A percentile compares a stretch with the other conserved stretches of the same genome.
Evolutionary conservation across 2,329 filamentous ascomycete species (phyloP).

Genomic region (Cercospora sp.): DNA sequence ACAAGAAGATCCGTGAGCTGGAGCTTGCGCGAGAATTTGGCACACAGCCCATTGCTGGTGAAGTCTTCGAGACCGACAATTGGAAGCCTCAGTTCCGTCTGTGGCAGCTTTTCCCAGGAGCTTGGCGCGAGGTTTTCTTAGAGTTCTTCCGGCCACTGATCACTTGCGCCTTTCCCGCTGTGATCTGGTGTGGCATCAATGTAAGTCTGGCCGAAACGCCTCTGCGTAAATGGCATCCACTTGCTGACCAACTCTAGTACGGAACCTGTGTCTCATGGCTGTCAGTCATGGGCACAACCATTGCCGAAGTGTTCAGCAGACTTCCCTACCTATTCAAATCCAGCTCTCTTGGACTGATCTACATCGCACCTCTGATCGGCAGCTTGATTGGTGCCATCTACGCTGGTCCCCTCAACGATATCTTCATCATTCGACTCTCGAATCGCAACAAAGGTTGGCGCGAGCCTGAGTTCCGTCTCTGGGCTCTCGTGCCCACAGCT

Average conservation of each 20-base stretch:
- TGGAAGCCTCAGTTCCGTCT: background rate
- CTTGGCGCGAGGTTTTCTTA: background rate
- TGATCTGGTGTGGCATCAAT: slow-evolving; percentile 23
- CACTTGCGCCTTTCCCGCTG: slow-evolving; percentile 10
- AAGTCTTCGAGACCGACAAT: background rate
- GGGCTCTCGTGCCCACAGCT: slow-evolving; percentile 43
- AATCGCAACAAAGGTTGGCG: slow-evolving; percentile 42
- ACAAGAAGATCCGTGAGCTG: background rate
- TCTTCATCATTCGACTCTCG: slow-evolving; percentile 38
- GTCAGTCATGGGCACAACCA: slow-evolving; percentile 42
- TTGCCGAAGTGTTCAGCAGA: slow-evolving; percentile 40
- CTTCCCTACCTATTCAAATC: slow-evolving; percentile 40
- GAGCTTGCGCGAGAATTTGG: background rate
- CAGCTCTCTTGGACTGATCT: slow-evolving; percentile 41
- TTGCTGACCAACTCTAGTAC: slow-evolving; percentile 39
- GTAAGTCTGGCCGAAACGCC: slow-evolving; percentile 29
- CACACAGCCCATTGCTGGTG: background rate
- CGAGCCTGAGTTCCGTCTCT: slow-evolving; percentile 45
- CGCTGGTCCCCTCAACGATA: slow-evolving; percentile 39
- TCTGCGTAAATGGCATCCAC: slow-evolving; percentile 18
- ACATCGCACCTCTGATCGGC: slow-evolving; percentile 39
- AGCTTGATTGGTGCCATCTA: slow-evolving; percentile 41
- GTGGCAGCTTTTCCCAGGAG: background rate
- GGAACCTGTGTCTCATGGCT: slow-evolving; percentile 38
- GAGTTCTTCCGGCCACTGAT: background rate